These are phyloP conservation scores for Vachellia collinsii DNA, from an alignment of 306 rosid genomes.

Conservation along the genomic window DNA sequence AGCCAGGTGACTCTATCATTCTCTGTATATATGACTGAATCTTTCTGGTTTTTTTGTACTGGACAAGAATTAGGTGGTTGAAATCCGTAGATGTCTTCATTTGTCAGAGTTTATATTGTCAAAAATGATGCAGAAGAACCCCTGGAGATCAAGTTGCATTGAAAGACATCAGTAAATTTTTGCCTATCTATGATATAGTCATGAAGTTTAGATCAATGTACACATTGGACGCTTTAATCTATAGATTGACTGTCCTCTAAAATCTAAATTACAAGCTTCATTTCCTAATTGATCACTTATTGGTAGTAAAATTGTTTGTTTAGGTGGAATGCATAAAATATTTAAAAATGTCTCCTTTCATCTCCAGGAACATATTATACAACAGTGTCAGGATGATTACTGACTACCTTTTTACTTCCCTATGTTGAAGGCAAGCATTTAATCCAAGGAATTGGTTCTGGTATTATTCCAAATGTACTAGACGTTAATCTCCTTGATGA, in stretches of 20 bases:
- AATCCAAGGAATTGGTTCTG: slow-evolving; percentile 84
- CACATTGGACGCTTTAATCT: too few species aligned
- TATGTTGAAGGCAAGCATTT: slow-evolving; percentile 62
- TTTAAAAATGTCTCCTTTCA: background rate
- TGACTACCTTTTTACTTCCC: slow-evolving; percentile 13
- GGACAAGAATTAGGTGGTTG: slow-evolving; percentile 7
- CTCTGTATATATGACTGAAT: background rate
- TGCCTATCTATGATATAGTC: background rate
- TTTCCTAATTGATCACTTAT: too few species aligned
- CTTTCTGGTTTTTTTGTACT: background rate
- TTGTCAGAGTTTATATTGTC: background rate
- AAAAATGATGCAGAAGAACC: background rate
- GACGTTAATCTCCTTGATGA: slow-evolving; percentile 67
- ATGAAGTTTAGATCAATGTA: background rate
- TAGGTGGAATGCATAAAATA: too few species aligned
- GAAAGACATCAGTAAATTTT: background rate
- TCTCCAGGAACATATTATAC: background rate
- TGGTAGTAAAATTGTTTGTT: too few species aligned
- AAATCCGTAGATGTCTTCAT: too few species aligned
- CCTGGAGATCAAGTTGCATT: background rate
- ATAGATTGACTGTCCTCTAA: too few species aligned
- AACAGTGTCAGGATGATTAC: slow-evolving; percentile 9
- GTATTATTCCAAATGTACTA: slow-evolving; percentile 56
- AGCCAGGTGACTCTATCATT: slow-evolving; percentile 55
- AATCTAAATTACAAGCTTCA: too few species aligned